phyloP scores from a whole-genome alignment of 306 rosid species.

The Castanea mollissima region DNA sequence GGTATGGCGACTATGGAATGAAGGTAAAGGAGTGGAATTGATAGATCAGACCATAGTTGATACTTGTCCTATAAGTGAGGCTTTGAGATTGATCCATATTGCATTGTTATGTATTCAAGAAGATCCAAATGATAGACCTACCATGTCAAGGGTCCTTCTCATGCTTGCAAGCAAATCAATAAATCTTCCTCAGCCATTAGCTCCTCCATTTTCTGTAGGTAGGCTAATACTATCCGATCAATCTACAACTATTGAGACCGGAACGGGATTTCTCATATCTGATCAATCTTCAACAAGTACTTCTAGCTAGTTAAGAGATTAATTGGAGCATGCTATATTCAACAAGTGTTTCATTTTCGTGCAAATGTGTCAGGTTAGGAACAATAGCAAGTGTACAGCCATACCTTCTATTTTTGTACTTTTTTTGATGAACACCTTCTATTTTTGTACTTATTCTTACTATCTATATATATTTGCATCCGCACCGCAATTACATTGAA shows the following conservation, averaged over 20 bases:
- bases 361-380: not conserved
- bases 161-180: constrained; percentile 21
- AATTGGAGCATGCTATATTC: not conserved
- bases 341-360: not conserved
- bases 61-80: not conserved
- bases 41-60: not conserved
- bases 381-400: not conserved
- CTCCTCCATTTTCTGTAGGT: constrained; percentile 10
- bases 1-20: constrained; percentile 22
- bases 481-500: not conserved
- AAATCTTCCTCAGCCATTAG: constrained; percentile 9
- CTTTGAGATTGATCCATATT: constrained; percentile 30
- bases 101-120: constrained; percentile 27
- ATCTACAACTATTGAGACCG: not conserved
- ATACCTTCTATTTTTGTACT: not conserved
- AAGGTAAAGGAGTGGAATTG: constrained; percentile 15
- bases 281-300: not conserved
- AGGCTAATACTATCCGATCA: not conserved
- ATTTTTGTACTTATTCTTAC: not conserved
- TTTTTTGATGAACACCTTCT: not conserved
- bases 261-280: not conserved
- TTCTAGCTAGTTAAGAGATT: not conserved
- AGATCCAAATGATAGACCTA: constrained; percentile 8
- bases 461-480: not conserved
- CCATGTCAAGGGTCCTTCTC: constrained; percentile 10